Evolutionary conservation across 2,329 filamentous ascomycete genomes (phyloP).

Genomic region (Mollisiaceae sp.): DNA sequence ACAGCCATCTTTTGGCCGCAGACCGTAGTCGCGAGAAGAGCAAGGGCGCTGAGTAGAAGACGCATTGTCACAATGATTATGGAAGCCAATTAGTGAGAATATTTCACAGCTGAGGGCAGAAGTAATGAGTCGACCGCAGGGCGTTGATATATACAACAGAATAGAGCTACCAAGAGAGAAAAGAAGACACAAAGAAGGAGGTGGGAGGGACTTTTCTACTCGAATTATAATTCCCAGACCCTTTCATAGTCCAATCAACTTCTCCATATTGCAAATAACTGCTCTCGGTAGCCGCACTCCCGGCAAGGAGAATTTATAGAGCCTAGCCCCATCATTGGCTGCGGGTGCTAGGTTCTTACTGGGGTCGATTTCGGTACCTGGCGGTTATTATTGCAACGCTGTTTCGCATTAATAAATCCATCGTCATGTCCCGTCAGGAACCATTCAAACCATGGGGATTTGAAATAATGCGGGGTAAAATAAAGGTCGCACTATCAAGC

Average conservation of each 20-base stretch:
- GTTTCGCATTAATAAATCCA: not conserved
- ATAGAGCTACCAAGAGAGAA: not conserved
- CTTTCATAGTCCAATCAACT: too few relatives aligned
- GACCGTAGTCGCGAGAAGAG: slow-evolving; percentile 16
- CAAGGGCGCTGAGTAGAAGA: slow-evolving; percentile 13
- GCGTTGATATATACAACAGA: not conserved
- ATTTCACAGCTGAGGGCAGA: not conserved
- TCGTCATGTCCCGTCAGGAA: not conserved
- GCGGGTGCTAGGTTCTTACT: not conserved
- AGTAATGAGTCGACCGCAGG: too few relatives aligned
- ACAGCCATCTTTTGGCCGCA: slow-evolving; percentile 7
- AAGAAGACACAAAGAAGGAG: not conserved
- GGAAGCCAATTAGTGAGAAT: not conserved
- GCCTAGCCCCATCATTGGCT: not conserved
- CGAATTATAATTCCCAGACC: too few relatives aligned
- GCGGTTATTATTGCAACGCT: not conserved
- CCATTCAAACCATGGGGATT: not conserved
- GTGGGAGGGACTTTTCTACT: too few relatives aligned
- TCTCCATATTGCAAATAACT: too few relatives aligned
- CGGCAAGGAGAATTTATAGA: not conserved
- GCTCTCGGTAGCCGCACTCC: too few relatives aligned
- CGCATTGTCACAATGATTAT: slow-evolving; percentile 14
- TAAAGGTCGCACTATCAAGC: not conserved
- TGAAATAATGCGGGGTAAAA: not conserved
- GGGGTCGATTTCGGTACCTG: not conserved